Conservation (phyloP, 2,329 filamentous ascomycete genomes). For the Pseudofabraea citricarpa region DNA sequence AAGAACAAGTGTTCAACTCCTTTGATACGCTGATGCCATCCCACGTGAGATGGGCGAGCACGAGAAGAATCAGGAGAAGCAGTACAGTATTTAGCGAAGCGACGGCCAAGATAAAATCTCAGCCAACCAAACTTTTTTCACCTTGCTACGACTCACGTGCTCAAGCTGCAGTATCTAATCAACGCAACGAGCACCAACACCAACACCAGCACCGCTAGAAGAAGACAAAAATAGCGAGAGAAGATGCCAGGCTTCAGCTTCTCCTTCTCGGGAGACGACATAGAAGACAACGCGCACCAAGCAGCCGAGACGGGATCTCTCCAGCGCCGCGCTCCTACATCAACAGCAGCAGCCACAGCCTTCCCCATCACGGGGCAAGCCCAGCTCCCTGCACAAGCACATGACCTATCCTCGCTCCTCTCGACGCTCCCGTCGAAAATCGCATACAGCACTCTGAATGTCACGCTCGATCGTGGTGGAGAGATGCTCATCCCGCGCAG, state of each 20-base stretch:
- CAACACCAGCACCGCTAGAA: too few relatives aligned
- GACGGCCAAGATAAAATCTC: too few relatives aligned
- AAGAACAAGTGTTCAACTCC: too few relatives aligned
- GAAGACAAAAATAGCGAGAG: slow-evolving; percentile 1
- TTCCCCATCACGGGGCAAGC: slow-evolving; percentile 60
- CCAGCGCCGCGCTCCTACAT: slow-evolving; percentile 16
- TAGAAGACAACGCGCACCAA: slow-evolving; percentile 39
- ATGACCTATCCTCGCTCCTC: slow-evolving; percentile 48
- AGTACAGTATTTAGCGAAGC: too few relatives aligned
- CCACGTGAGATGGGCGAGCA: too few relatives aligned
- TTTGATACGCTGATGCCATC: too few relatives aligned
- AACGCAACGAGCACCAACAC: too few relatives aligned
- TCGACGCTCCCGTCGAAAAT: slow-evolving; percentile 66
- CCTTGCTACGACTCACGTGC: too few relatives aligned
- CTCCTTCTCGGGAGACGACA: slow-evolving; percentile 59
- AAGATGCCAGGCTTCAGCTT: slow-evolving; percentile 39
- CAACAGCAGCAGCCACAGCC: too few relatives aligned
- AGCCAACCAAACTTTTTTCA: too few relatives aligned
- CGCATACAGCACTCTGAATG: slow-evolving; percentile 57
- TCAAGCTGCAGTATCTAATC: too few relatives aligned
- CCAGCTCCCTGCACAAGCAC: slow-evolving; percentile 48
- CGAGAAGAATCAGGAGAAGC: too few relatives aligned
- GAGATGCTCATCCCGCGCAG: slow-evolving; percentile 59
- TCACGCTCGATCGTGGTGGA: slow-evolving; percentile 54
- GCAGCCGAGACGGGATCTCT: slow-evolving; percentile 28